Evolutionary conservation across 2,329 filamentous ascomycete species (phyloP), one percentile per base, ranked within the genome.

Genomic region (Diplodia intermedia): DNA sequence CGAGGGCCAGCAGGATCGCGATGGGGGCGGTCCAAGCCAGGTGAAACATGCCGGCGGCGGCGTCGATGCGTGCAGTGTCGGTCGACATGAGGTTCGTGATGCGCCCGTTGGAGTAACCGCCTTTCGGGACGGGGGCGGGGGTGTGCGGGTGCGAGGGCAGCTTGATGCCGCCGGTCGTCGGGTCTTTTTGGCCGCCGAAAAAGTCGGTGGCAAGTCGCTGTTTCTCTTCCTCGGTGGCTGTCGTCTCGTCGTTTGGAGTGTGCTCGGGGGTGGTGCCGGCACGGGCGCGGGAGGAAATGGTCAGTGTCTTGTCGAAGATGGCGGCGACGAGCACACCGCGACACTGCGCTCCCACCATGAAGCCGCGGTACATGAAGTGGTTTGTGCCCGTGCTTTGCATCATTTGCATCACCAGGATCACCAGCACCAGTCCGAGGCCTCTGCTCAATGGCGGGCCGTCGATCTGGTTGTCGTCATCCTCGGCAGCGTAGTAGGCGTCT

Each of bases 1-100:
- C 85, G 15, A 97, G 85, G 0, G 93, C 94, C 71, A 97, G 83
- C 61, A 95, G 76, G 69, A 93, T 90, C 26, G 90, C 85, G 52
- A 97, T 82, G 0, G 94, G 94, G 0, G 92, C 88, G 1, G 92
- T 92, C 95, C 95, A 99, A 20, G 91, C 83, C 81, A 97, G 87
- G 77, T 99, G 95, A 79, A 97, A 94, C 78, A 97, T 86, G 52
- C 92, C 93, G 50, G 88, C 92, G 1, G 93, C 93, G 76, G 93
- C 91, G 74, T 98, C 94, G 69, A 99, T 85, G 72, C 94, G 92
- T 78, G 97, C 96, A 0, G 94, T 96, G 76, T 98, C 94, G 53
- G 95, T 93, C 70, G 92, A 94, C 94, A 98, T 97, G 72, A 98
- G 77, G 72, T 96, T 97, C 75, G 95, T 89, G 65, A 98, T 92